phyloP scores from a whole-genome alignment of 2,329 filamentous ascomycete genomes.

The Diplodia intermedia region DNA sequence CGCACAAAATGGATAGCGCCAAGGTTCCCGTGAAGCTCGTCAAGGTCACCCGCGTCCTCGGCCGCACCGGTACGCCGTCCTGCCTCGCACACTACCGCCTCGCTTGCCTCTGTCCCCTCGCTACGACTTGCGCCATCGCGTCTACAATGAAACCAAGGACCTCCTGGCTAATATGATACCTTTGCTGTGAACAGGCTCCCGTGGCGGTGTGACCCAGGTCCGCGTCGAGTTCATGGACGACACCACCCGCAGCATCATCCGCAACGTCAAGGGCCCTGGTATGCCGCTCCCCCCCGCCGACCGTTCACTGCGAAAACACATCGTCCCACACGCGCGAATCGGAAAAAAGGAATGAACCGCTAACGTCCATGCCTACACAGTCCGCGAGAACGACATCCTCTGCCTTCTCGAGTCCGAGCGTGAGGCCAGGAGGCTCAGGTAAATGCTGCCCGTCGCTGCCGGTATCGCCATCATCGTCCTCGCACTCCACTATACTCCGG shows the following conservation, averaged over 20 bases:
- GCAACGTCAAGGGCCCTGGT: conserved; percentile 99
- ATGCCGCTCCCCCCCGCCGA: conserved; percentile 52
- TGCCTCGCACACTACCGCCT: conserved; percentile 1
- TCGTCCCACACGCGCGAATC: not conserved
- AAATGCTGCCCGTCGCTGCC: conserved; percentile 53
- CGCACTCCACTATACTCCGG: not conserved
- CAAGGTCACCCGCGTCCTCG: conserved; percentile 96
- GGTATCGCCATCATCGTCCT: conserved; percentile 1
- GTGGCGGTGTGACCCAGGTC: conserved; percentile 99
- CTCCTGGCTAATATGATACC: conserved; percentile 21
- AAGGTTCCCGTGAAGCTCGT: conserved; percentile 99
- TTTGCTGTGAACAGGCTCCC: conserved; percentile 71
- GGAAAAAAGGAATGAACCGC: not conserved
- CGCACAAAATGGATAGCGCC: conserved; percentile 77
- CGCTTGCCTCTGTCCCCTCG: conserved; percentile 10
- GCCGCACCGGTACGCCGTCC: conserved; percentile 84
- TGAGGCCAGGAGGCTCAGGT: conserved; percentile 97
- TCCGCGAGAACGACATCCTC: conserved; percentile 90
- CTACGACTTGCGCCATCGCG: not conserved
- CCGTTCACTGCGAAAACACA: not conserved
- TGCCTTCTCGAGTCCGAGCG: conserved; percentile 99
- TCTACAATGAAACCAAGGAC: not conserved
- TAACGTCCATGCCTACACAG: conserved; percentile 44
- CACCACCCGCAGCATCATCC: conserved; percentile 97
- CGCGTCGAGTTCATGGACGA: conserved; percentile 99